A percentile compares a stretch with the other conserved stretches of the same genome.
phyloP scores from a whole-genome alignment of 768 basidiomycete genomes.

The Hypholoma sublateritium region DNA sequence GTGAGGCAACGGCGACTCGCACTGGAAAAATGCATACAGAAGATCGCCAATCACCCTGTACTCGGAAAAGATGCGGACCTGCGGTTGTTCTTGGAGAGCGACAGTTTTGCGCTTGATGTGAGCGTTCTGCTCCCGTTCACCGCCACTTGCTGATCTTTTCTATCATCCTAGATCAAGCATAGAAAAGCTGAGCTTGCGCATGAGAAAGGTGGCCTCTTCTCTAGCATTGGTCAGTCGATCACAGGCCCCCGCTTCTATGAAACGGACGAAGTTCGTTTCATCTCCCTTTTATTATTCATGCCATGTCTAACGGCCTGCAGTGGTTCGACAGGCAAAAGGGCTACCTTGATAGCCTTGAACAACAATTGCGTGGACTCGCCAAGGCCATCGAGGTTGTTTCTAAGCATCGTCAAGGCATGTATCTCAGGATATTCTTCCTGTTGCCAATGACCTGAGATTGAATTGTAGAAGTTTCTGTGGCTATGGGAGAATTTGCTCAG shows the following conservation, averaged over 20 bases:
- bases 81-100: constrained; percentile 89
- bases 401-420: constrained; percentile 72
- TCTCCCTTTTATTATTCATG: background rate
- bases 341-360: constrained; percentile 88
- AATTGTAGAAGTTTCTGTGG: constrained; percentile 58
- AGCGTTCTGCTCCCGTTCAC: constrained; percentile 28
- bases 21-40: constrained; percentile 88
- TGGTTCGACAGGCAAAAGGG: constrained; percentile 91
- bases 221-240: constrained; percentile 77
- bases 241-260: constrained; percentile 83
- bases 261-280: constrained; percentile 72
- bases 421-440: background rate
- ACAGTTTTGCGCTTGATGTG: constrained; percentile 88
- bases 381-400: constrained; percentile 87
- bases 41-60: constrained; percentile 91
- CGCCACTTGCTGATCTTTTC: background rate
- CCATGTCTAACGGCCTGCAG: constrained; percentile 32
- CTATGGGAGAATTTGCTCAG: constrained; percentile 80
- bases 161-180: constrained; percentile 73
- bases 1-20: constrained; percentile 82
- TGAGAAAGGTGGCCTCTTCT: constrained; percentile 82
- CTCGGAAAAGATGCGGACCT: constrained; percentile 86
- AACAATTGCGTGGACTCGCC: constrained; percentile 82
- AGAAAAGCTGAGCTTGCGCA: constrained; percentile 74
- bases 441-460: background rate